Evolutionary conservation across 345 rosid species (phyloP).

Genomic region (Nephelium lappaceum): DNA sequence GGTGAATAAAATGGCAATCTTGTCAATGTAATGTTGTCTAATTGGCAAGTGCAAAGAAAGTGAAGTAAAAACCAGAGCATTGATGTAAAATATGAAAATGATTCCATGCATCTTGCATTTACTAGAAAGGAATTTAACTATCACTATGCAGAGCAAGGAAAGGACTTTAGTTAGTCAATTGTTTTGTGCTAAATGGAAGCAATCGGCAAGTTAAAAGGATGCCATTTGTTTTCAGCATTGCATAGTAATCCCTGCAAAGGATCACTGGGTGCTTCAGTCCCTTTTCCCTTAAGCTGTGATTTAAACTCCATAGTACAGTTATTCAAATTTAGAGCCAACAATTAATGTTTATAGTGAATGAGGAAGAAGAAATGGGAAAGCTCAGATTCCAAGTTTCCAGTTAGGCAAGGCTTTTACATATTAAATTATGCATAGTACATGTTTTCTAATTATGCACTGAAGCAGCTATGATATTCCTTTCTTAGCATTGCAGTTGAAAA

Average conservation of each 20-base stretch:
- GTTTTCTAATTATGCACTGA: neutral
- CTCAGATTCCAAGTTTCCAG: neutral
- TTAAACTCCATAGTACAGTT: neutral
- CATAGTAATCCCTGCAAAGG: slow-evolving; percentile 2
- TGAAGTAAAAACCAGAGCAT: neutral
- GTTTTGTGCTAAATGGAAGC: neutral
- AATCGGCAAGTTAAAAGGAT: neutral
- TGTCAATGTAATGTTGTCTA: neutral
- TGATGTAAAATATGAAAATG: neutral
- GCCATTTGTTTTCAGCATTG: neutral
- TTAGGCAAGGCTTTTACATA: neutral
- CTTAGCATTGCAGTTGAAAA: neutral
- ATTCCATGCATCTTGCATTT: neutral
- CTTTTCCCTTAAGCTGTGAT: neutral
- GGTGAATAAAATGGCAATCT: neutral
- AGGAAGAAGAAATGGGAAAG: neutral
- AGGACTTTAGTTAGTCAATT: neutral
- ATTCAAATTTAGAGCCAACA: neutral
- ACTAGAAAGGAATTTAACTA: neutral
- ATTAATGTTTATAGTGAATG: neutral
- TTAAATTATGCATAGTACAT: neutral
- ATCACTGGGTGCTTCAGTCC: no score
- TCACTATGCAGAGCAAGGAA: neutral
- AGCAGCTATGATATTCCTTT: neutral
- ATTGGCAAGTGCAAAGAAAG: neutral